Evolutionary conservation across 768 basidiomycete species (phyloP), one percentile per base, ranked within the genome.

Genomic region (Mycena venus): DNA sequence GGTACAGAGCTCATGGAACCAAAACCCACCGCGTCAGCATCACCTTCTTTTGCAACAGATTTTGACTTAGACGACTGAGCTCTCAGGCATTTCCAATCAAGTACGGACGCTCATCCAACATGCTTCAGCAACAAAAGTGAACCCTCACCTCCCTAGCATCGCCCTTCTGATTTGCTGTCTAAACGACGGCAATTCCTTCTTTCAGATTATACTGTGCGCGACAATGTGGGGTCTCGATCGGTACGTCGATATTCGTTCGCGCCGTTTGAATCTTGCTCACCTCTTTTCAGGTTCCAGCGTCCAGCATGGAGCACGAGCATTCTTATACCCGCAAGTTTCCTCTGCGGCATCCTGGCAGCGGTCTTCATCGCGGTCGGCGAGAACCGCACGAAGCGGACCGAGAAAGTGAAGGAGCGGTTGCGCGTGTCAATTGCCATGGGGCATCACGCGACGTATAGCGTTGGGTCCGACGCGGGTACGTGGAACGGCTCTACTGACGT

Each of bases 1-100:
- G 95, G 95, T 97, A 96, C 83, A 85, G 93, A 63, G 90, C 95
- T 8, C 95, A 97, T 81, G 94, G 94, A 23, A 95, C 94, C 14
- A 91, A 91, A 70, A 95, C 95, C 0, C 95, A 94, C 78, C 83
- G 92, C 72, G 93, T 92, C 77, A 75, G 88, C 75, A n/a, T 42
- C 42, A 23, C 47, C 19, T 69, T 32, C 31, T 6, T 12, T 32
- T 7, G 8, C 49, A n/a, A n/a, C n/a, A n/a, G n/a, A n/a, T n/a
- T n/a, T n/a, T n/a, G n/a, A n/a, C n/a, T n/a, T n/a, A n/a, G n/a
- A n/a, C 27, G 40, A 68, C 59, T 53, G 51, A 6, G 56, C 73
- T 49, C 59, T 38, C 73, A 93, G 92, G 93, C 93, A 23, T 93
- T 93, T 78, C 91, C 92, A 19, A 93, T 93, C 79, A 89, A 87